Base-by-base conservation (phyloP, 805 yeast species). In the Pichia nanzhaoensis region DNA sequence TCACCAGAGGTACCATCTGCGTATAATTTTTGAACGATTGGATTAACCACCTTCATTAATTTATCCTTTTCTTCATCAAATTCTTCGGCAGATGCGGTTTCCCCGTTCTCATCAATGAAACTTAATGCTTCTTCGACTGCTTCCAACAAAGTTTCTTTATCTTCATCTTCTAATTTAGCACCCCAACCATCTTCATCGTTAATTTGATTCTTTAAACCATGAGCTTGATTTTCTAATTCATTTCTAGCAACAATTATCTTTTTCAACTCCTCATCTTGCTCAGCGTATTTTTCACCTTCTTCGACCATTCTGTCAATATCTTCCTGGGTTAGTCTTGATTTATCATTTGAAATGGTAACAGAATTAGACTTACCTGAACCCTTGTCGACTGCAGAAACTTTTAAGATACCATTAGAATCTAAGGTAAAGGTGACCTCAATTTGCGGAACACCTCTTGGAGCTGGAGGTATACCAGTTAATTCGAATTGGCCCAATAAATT, bases 231-330 rank as follows among this genome's bases (percentile, higher is more conserved):
- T 72, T 90, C 97, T 54, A 90, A 76, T 38, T 75, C 71, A 71
- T 88, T 90, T 74, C 88, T 86, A 51, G 95, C 80, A 71, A 84
- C 95, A 58, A 91, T 82, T 75, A 86, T 86, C 50, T 78, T 78
- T 63, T 90, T 84, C 50, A 87, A 75, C 57, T 77, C 81, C 56
- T 81, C 82, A 69, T 91, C 98, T 68, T 89, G 95, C 58, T 85
- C 88, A 55, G 95, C 95, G 60, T 71, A 91, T 71, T 85, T 84
- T 70, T 89, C 98, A 57, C 97, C 97, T 64, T 91, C 98, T 63
- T 81, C 93, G 52, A 91, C 96, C 96, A 91, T 91, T 71, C 91
- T 87, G 60, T 91, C 97, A 59, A 91, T 90, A 53, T 89, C 96
- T 51, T 90, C 96, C 73, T 87, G 84, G 21, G 91, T 76, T 61